phyloP scores from a whole-genome alignment of 176 grass and related monocot genomes.

The Chrysopogon serrulatus region DNA sequence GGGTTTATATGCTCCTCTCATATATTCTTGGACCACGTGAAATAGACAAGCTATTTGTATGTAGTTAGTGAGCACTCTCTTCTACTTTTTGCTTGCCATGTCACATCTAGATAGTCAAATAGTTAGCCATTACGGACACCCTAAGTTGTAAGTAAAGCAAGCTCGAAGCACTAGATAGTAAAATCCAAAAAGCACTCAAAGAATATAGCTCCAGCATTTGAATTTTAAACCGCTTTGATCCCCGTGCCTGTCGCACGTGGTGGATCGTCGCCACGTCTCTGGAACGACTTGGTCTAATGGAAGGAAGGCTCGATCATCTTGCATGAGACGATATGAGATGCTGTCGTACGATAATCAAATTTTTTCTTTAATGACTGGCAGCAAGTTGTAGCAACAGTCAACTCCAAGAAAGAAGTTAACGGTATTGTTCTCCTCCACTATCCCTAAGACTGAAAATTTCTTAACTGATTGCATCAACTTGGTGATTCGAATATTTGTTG shows the following conservation, averaged over 20 bases:
- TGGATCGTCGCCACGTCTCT: background rate
- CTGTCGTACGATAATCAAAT: background rate
- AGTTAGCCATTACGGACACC: too few relatives aligned
- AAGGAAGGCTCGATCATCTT: background rate
- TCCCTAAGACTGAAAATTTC: background rate
- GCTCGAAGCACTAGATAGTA: too few relatives aligned
- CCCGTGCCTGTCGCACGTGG: background rate
- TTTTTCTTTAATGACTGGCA: background rate
- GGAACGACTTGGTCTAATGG: background rate
- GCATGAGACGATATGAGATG: background rate
- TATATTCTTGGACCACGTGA: too few relatives aligned
- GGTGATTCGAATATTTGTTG: background rate
- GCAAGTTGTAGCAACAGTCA: slow-evolving; percentile 13
- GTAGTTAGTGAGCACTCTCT: too few relatives aligned
- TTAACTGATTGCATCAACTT: background rate
- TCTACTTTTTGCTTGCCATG: too few relatives aligned
- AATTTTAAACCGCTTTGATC: background rate
- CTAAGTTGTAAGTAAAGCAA: too few relatives aligned
- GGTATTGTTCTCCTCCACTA: background rate
- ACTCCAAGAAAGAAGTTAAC: background rate
- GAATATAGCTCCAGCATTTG: background rate
- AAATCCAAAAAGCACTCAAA: too few relatives aligned
- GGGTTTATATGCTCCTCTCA: too few relatives aligned
- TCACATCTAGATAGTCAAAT: too few relatives aligned
- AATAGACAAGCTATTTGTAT: too few relatives aligned